Conservation (phyloP, 306 rosid species). For the Prunus mira region DNA sequence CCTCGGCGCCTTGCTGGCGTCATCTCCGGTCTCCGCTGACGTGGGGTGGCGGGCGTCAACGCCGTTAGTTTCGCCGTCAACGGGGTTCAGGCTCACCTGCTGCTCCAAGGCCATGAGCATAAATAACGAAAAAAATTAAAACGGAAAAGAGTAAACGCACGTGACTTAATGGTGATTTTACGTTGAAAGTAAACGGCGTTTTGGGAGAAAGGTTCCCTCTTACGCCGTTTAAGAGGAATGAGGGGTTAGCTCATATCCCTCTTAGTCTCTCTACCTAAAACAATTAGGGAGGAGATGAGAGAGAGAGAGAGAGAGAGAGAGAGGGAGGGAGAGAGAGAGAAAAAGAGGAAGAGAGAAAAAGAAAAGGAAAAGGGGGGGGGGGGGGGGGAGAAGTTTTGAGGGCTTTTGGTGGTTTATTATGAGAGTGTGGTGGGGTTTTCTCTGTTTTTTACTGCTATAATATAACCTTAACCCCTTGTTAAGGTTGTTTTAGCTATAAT, state of each 20-base stretch:
- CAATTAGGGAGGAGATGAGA: constrained; percentile 15
- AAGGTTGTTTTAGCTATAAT: constrained; percentile 40
- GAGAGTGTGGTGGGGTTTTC: background rate
- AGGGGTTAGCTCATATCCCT: constrained; percentile 19
- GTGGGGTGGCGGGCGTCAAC: constrained; percentile 44
- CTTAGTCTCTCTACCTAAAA: constrained; percentile 1
- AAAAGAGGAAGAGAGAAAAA: background rate
- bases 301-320: background rate
- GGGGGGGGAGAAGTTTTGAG: constrained; percentile 16
- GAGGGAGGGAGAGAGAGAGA: background rate
- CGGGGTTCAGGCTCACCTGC: constrained; percentile 37
- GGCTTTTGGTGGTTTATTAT: constrained; percentile 22
- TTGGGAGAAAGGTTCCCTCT: constrained; percentile 38
- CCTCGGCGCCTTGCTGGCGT: constrained; percentile 64
- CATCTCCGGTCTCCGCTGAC: constrained; percentile 57
- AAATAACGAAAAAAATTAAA: background rate
- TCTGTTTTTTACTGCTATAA: constrained; percentile 17
- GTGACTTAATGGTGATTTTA: constrained; percentile 36
- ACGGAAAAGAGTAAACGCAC: constrained; percentile 35
- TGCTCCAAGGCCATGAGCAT: constrained; percentile 60
- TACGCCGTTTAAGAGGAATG: constrained; percentile 59
- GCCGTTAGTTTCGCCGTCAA: constrained; percentile 5
- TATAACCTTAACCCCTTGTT: constrained; percentile 43
- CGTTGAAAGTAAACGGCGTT: constrained; percentile 57
- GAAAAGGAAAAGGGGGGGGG: background rate